Conservation (phyloP, 164 flowering plant species). For the Tinospora cordifolia region DNA sequence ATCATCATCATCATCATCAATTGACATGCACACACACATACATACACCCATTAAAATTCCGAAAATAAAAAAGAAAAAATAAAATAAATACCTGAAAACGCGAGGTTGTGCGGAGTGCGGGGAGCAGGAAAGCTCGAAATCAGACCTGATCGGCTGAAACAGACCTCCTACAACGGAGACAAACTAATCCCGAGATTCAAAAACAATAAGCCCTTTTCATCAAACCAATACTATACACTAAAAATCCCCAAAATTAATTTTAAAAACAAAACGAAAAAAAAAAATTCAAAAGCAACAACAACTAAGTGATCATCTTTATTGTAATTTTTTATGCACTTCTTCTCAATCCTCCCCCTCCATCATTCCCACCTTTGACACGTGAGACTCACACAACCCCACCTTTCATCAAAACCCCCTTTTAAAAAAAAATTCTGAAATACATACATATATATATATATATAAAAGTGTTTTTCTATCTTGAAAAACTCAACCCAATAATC, state of each 20-base stretch:
- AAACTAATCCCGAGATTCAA: conserved; percentile 53
- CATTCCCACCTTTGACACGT: conserved; percentile 31
- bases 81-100: conserved; percentile 41
- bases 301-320: conserved; percentile 5
- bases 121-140: conserved; percentile 46
- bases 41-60: background rate
- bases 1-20: conserved; percentile 2
- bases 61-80: conserved; percentile 11
- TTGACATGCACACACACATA: background rate
- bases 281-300: conserved; percentile 2
- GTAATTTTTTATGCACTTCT: conserved; percentile 5
- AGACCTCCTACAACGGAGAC: conserved; percentile 30
- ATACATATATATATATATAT: no score
- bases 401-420: conserved; percentile 4
- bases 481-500: conserved; percentile 10
- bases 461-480: no score
- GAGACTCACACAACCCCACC: conserved; percentile 26
- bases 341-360: conserved; percentile 22
- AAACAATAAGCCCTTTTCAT: conserved; percentile 26
- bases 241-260: background rate
- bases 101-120: conserved; percentile 37
- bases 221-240: conserved; percentile 18
- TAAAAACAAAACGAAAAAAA: background rate
- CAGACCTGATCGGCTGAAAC: conserved; percentile 32
- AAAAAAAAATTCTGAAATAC: background rate